A percentile compares a stretch with the other conserved stretches of the same genome.
Conservation (phyloP, 768 basidiomycete genomes). For the Suillus fuscotomentosus region DNA sequence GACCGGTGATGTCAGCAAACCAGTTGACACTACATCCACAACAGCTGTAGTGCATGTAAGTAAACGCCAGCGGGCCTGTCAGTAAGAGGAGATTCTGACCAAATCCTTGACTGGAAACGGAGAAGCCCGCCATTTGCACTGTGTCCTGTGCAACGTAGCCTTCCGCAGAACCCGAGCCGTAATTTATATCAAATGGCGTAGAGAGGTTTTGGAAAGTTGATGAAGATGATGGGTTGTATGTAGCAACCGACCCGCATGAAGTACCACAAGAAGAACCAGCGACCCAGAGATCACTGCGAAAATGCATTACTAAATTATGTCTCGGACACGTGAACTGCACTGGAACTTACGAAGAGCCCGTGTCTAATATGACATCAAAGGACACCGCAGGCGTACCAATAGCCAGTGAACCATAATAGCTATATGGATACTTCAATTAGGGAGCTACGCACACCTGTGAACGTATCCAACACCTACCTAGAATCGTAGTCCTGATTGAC, state of each 20-base stretch:
- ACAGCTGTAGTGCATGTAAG: conserved; percentile 26
- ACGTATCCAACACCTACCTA: conserved; percentile 37
- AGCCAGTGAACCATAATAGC: conserved; percentile 38
- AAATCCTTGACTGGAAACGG: conserved; percentile 45
- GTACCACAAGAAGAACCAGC: conserved; percentile 32
- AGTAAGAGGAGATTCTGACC: conserved; percentile 19
- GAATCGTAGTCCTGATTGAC: conserved; percentile 67
- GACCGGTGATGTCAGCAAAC: conserved; percentile 42
- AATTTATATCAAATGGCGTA: conserved; percentile 39
- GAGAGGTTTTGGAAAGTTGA: conserved; percentile 36
- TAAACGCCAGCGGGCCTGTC: not conserved
- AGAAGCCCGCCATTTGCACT: conserved; percentile 52
- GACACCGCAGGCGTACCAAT: conserved; percentile 47
- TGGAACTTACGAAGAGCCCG: conserved; percentile 39
- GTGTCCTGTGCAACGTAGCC: conserved; percentile 47
- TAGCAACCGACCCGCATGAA: conserved; percentile 27
- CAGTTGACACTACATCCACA: conserved; percentile 35
- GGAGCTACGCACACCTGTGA: not conserved
- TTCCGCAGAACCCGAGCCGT: conserved; percentile 47
- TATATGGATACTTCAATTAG: conserved; percentile 8
- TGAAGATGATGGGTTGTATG: conserved; percentile 35
- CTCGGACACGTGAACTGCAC: not conserved
- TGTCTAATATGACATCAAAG: conserved; percentile 53
- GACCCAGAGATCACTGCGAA: conserved; percentile 50
- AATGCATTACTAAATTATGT: not conserved